Conservation (phyloP, 352 stramenopile genomes). For the Phytophthora citrophthora region DNA sequence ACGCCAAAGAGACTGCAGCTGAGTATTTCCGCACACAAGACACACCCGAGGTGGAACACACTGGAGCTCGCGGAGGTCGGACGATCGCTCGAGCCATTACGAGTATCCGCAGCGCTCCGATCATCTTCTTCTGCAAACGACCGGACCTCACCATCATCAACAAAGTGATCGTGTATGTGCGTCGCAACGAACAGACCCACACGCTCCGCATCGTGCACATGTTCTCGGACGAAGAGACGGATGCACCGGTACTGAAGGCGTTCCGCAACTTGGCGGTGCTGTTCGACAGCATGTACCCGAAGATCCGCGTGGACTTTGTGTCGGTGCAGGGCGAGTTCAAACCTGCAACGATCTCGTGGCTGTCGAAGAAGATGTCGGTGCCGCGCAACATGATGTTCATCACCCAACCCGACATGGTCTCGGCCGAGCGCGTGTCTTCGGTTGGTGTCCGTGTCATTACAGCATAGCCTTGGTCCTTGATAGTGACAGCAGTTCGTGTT, state of each 20-base stretch:
- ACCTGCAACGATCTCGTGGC: conserved; percentile 74
- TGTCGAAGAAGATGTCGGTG: conserved; percentile 65
- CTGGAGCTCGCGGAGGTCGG: conserved; percentile 45
- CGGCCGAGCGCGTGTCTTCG: conserved; percentile 66
- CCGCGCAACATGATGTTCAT: conserved; percentile 92
- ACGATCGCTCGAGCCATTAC: conserved; percentile 52
- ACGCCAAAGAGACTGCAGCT: conserved; percentile 27
- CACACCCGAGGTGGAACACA: conserved; percentile 29
- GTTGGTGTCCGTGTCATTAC: conserved; percentile 84
- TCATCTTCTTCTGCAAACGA: conserved; percentile 90
- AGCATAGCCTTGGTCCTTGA: conserved; percentile 6
- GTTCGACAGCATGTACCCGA: conserved; percentile 88
- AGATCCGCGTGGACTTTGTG: conserved; percentile 83
- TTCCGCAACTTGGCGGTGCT: conserved; percentile 57
- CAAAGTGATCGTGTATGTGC: conserved; percentile 90
- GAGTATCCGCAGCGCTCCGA: conserved; percentile 54
- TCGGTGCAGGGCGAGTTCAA: conserved; percentile 58
- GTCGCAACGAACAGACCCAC: conserved; percentile 85
- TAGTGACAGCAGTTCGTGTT: background rate
- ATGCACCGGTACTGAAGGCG: conserved; percentile 14
- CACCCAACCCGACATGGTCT: conserved; percentile 67
- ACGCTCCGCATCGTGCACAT: conserved; percentile 86
- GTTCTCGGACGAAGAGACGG: conserved; percentile 34
- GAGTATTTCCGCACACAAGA: conserved; percentile 39
- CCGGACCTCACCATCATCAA: conserved; percentile 87